Evolutionary conservation across 192 early-diverging fungal genomes (phyloP).

Genomic region (Borealophlyctis nickersoniae): DNA sequence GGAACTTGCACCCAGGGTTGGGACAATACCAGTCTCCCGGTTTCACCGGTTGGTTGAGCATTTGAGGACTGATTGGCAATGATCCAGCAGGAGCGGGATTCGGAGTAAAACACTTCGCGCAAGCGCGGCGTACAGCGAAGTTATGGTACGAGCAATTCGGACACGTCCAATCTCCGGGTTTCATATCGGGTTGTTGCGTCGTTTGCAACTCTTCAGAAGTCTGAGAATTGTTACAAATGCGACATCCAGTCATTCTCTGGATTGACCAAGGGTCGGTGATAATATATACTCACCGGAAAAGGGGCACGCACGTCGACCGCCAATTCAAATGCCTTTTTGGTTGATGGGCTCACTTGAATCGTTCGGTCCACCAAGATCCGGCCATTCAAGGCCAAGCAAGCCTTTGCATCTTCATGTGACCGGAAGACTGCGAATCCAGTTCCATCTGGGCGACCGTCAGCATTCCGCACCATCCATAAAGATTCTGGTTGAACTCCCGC

Average conservation of each 20-base stretch:
- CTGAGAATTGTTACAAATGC: too few species aligned
- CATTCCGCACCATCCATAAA: slow-evolving; percentile 58
- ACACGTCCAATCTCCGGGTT: slow-evolving; percentile 70
- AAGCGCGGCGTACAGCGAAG: slow-evolving; percentile 35
- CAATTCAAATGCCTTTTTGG: slow-evolving; percentile 53
- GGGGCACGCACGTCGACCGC: slow-evolving; percentile 47
- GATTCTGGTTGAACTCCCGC: slow-evolving; percentile 48
- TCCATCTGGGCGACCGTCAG: slow-evolving; percentile 58
- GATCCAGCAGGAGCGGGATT: slow-evolving; percentile 19
- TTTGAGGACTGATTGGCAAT: slow-evolving; percentile 48
- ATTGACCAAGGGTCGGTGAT: too few species aligned
- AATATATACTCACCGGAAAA: slow-evolving; percentile 51
- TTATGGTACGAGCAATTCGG: slow-evolving; percentile 59
- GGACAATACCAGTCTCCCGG: slow-evolving; percentile 28
- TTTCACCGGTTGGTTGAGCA: slow-evolving; percentile 12
- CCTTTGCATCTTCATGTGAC: slow-evolving; percentile 59
- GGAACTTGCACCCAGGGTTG: slow-evolving; percentile 52
- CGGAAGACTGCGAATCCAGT: slow-evolving; percentile 63
- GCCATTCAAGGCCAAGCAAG: slow-evolving; percentile 59
- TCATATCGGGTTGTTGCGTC: slow-evolving; percentile 1
- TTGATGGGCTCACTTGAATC: slow-evolving; percentile 61
- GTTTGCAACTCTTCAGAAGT: too few species aligned
- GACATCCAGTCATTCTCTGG: background rate
- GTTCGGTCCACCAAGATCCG: slow-evolving; percentile 51
- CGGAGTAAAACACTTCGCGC: slow-evolving; percentile 30